Evolutionary conservation across 192 early-diverging fungal species (phyloP).

Genomic region (Backusella circina): DNA sequence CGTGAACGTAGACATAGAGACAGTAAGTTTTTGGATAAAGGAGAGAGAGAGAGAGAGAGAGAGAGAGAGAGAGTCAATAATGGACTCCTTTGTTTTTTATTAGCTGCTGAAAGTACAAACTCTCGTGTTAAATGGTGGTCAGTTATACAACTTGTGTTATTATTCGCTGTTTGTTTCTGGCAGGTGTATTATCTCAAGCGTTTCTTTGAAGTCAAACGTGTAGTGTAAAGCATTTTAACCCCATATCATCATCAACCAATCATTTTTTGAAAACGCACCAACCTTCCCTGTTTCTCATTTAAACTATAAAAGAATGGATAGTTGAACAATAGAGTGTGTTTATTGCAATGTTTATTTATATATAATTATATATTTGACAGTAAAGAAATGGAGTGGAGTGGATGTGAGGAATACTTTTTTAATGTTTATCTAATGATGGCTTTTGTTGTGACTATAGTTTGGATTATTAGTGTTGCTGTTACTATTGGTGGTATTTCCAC

Average conservation of each 20-base stretch:
- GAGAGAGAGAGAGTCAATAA: too few species aligned
- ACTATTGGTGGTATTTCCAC: not conserved
- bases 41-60: too few species aligned
- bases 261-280: not conserved
- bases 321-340: not conserved
- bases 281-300: too few species aligned
- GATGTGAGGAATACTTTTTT: not conserved
- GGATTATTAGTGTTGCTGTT: not conserved
- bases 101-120: slow-evolving; percentile 80
- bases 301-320: too few species aligned
- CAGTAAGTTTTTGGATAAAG: slow-evolving; percentile 57
- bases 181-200: slow-evolving; percentile 73
- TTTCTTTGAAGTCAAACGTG: slow-evolving; percentile 68
- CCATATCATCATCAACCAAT: too few species aligned
- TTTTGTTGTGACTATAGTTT: not conserved
- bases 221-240: slow-evolving; percentile 43
- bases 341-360: not conserved
- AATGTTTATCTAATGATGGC: not conserved
- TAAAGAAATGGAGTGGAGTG: not conserved
- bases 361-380: not conserved
- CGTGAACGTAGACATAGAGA: slow-evolving; percentile 60
- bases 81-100: not conserved
- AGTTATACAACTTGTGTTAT: slow-evolving; percentile 51
- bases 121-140: slow-evolving; percentile 79
- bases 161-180: slow-evolving; percentile 63